These are phyloP conservation scores for Tylopilus vinaceipallidus DNA, from an alignment of 768 basidiomycete species.

Conservation along the genomic window DNA sequence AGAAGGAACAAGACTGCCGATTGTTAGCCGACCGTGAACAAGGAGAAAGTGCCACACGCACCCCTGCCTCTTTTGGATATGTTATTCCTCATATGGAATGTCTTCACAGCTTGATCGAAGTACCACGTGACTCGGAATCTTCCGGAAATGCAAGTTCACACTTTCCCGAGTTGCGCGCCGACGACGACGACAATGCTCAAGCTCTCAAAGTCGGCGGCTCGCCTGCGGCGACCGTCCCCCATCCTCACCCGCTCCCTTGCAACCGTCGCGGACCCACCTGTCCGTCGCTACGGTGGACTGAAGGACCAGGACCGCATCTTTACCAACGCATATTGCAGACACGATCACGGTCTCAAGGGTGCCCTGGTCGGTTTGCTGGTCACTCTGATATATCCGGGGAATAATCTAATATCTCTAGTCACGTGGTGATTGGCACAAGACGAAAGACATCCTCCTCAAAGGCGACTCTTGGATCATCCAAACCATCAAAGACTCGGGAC, in stretches of 20 bases:
- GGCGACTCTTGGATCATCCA: constrained; percentile 98
- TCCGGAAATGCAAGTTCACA: constrained; percentile 12
- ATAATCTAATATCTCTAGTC: constrained; percentile 43
- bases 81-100: constrained; percentile 8
- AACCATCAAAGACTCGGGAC: constrained; percentile 91
- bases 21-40: constrained; percentile 18
- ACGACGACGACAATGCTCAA: constrained; percentile 27
- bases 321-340: constrained; percentile 83
- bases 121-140: constrained; percentile 20
- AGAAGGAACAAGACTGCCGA: too few relatives aligned
- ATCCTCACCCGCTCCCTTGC: constrained; percentile 45
- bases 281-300: constrained; percentile 88
- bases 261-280: constrained; percentile 80
- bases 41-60: constrained; percentile 12
- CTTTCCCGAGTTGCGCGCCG: background rate
- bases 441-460: constrained; percentile 93
- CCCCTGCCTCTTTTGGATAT: constrained; percentile 8
- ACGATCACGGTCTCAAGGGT: constrained; percentile 93
- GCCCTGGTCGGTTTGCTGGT: constrained; percentile 55
- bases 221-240: constrained; percentile 19
- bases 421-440: constrained; percentile 97
- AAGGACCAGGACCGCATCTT: constrained; percentile 96
- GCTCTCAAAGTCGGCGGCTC: constrained; percentile 25
- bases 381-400: background rate
- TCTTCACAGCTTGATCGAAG: background rate